Conservation (phyloP, 495 filamentous ascomycete species). For the Neurospora sp. region DNA sequence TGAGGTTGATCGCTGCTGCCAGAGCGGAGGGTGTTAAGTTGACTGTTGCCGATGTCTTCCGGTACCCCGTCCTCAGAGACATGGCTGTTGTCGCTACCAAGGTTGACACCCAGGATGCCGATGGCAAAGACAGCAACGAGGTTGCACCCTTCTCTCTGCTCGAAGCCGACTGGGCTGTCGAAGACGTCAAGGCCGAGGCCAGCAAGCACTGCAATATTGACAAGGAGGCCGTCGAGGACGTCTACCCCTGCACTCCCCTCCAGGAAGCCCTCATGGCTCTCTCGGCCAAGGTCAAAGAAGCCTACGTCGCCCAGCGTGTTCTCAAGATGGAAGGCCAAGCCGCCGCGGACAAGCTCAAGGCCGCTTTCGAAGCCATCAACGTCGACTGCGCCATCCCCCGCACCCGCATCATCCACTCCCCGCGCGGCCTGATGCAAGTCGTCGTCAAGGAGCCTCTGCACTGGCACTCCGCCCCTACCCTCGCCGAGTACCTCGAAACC, state of each 20-base stretch:
- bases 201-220: conserved; percentile 21
- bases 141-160: conserved; percentile 24
- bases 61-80: conserved; percentile 25
- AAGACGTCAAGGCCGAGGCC: conserved; percentile 16
- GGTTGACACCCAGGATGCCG: neutral
- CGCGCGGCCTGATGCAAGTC: conserved; percentile 48
- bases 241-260: conserved; percentile 60
- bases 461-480: conserved; percentile 33
- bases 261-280: conserved; percentile 61
- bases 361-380: conserved; percentile 41
- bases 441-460: conserved; percentile 41
- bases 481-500: conserved; percentile 37
- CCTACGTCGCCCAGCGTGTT: conserved; percentile 47
- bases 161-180: conserved; percentile 13
- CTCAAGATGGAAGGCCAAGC: conserved; percentile 24
- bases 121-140: neutral
- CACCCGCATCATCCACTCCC: conserved; percentile 46
- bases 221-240: conserved; percentile 38
- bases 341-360: conserved; percentile 29
- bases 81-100: conserved; percentile 25
- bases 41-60: conserved; percentile 38
- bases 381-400: conserved; percentile 44
- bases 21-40: conserved; percentile 24
- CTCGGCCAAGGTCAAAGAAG: conserved; percentile 45
- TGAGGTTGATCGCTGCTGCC: conserved; percentile 42